Base-by-base conservation (phyloP, 139 green algal genomes). In the Chlamydomonas sp. region DNA sequence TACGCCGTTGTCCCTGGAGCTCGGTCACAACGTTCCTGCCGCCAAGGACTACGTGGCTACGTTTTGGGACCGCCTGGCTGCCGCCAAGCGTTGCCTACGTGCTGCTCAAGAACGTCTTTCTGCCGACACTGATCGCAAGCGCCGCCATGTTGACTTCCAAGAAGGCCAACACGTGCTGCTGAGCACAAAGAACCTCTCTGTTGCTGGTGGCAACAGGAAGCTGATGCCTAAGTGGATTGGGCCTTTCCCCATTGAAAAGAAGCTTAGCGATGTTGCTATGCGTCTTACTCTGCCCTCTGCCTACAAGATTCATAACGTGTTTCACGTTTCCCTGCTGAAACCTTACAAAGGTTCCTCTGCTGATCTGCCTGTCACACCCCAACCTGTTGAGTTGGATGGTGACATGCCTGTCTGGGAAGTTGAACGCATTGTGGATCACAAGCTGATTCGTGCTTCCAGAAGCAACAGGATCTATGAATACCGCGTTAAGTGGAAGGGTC, bases 181-280 rank as follows among this genome's bases (percentile, higher is more conserved):
- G 20, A 61, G 78, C 64, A 72, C 63, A 1, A 61, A 61, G 5
- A 72, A 73, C 63, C 63, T 63, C 2, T 10, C 5, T 8, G 14
- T 17, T 15, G 6, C 60, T 61, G 10, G 72, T 17, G 72, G 72
- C 72, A 77, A 12, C 3, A 18, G 31, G 1, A 85, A 85, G 49
- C 79, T 85, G 14, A 77, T 77, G 66, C 66, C 79, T 1, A 85
- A 85, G 20, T 85, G 64, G 79, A 77, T 85, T 77, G 79, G 79
- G 17, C 79, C 79, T 2, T 85, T 77, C 31, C 49, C 66, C 67
- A 49, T 74, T 31, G 3, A 2, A 7, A 17, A 74, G 5, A 9
- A 8, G 1, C 1, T 74, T 5, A 17, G 68, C 1, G 9, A 57
- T 1, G 68, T 68, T 18, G 80, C 80, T 5, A 68, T 69, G 1